Base-by-base conservation (phyloP, 225 moss, liverwort and hornwort genomes). In the Physcomitrium patens region DNA sequence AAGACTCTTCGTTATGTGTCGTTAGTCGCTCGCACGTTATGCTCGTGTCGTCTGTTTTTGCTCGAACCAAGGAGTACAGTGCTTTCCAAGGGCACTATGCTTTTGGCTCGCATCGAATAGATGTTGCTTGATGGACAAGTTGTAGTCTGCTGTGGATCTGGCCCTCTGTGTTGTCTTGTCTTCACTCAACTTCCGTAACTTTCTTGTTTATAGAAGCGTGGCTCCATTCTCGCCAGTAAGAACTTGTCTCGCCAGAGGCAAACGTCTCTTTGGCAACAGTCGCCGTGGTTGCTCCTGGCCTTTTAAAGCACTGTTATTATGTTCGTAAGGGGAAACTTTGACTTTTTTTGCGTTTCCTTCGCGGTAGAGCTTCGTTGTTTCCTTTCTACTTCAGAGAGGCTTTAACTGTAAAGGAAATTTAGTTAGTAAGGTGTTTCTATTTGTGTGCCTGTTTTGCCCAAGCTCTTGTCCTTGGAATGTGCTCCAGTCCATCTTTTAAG, bases 141-240 rank as follows among this genome's bases (percentile, higher is more conserved):
- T 4, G 61, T 67, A 18, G 74, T 54, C 2, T 45, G 14, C 13
- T 54, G 73, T 69, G 77, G 80, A 84, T 84, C 84, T 80, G 73
- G 60, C 55, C 20, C 55, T 50, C 26, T 31, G 1, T 60, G 47
- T 37, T 37, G 4, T 51, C 49, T 76, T 69, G 18, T 58, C 56
- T 53, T 15, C 19, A 57, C 51, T 68, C 77, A 6, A 60, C 41
- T 45, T 53, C 0, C 11, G 16, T 69, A 45, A 54, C 31, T 51
- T 23, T 8, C 68, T 37, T 66, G 54, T 50, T 42, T 20, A 7
- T 28, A 52, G 19, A 60, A 73, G 65, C n/a, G 27, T 17, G n/a
- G 48, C 28, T 60, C 19, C 10, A 60, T 18, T 8, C 14, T 37
- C 27, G 12, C 52, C 1, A 16, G 9, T 52, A 14, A 44, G 19